Evolutionary conservation across 2,329 filamentous ascomycete species (phyloP).

Genomic region (Paraconiothyrium brasiliense): DNA sequence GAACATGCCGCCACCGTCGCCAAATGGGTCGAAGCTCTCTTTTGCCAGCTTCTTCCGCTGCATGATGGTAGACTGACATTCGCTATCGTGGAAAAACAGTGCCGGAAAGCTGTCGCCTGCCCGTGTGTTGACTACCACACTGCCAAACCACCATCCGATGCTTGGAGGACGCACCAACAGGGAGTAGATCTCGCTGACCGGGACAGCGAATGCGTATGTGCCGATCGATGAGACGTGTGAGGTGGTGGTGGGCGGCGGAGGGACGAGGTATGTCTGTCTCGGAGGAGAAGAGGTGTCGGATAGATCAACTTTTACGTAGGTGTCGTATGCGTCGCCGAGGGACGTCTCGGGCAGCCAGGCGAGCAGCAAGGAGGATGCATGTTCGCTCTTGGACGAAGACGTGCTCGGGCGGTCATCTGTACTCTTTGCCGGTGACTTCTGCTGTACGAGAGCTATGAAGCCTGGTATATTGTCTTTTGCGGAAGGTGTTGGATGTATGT

Average conservation of each 20-base stretch:
- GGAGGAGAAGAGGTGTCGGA: constrained; percentile 82
- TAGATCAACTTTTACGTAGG: constrained; percentile 95
- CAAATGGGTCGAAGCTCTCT: constrained; percentile 91
- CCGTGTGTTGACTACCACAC: constrained; percentile 89
- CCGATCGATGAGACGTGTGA: constrained; percentile 76
- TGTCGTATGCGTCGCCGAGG: constrained; percentile 81
- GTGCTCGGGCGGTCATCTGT: constrained; percentile 51
- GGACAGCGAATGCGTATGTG: constrained; percentile 89
- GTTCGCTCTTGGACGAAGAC: constrained; percentile 55
- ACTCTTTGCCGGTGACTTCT: constrained; percentile 65
- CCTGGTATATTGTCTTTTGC: constrained; percentile 95
- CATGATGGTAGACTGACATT: constrained; percentile 93
- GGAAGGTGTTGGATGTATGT: constrained; percentile 92
- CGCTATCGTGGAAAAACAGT: constrained; percentile 96
- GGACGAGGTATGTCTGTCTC: constrained; percentile 87
- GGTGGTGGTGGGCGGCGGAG: constrained; percentile 86
- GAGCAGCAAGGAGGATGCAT: constrained; percentile 78
- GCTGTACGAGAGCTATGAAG: constrained; percentile 91
- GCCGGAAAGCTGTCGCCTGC: constrained; percentile 94
- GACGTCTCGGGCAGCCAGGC: constrained; percentile 93
- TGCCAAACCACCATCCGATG: constrained; percentile 98
- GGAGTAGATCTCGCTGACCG: constrained; percentile 89
- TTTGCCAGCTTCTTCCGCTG: constrained; percentile 87
- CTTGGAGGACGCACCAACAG: constrained; percentile 90
- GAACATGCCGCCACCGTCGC: constrained; percentile 85